A percentile compares a stretch with the other conserved stretches of the same genome.
Conservation (phyloP, 148 eudicot genomes). For the Fagopyrum esculentum region DNA sequence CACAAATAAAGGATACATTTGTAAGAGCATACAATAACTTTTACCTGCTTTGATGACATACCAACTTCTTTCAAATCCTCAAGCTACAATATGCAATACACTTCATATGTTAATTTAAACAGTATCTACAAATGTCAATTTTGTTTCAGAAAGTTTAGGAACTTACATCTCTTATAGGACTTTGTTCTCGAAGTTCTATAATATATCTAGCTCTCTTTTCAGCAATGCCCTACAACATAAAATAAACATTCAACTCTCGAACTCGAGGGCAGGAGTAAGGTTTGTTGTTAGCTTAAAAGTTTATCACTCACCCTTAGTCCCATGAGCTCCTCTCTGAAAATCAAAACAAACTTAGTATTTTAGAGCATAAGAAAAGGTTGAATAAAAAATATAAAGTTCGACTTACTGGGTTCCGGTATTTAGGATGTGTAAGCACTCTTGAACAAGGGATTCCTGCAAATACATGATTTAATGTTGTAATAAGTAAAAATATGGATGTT, state of each 20-base stretch:
- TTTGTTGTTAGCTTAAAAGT: not conserved
- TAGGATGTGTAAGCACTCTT: conserved; percentile 53
- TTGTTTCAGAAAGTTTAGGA: not conserved
- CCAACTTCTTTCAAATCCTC: conserved; percentile 61
- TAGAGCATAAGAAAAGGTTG: not conserved
- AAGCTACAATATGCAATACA: conserved; percentile 31
- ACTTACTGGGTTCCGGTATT: conserved; percentile 85
- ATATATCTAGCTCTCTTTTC: conserved; percentile 58
- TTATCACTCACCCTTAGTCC: conserved; percentile 40
- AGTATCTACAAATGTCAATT: not conserved
- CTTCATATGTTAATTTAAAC: not conserved
- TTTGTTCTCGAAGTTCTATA: conserved; percentile 47
- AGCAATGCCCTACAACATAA: conserved; percentile 48
- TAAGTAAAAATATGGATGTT: not conserved
- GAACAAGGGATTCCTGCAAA: conserved; percentile 61
- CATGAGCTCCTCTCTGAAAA: conserved; percentile 67
- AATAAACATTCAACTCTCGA: not conserved
- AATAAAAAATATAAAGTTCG: not conserved
- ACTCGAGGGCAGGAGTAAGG: not conserved
- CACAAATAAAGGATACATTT: not conserved
- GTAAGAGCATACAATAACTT: not conserved
- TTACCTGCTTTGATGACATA: conserved; percentile 57
- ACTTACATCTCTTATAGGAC: conserved; percentile 56
- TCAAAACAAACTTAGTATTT: not conserved
- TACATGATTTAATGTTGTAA: not conserved